Conservation (phyloP, 495 filamentous ascomycete species). For the Hypoxylon subgilvum region DNA sequence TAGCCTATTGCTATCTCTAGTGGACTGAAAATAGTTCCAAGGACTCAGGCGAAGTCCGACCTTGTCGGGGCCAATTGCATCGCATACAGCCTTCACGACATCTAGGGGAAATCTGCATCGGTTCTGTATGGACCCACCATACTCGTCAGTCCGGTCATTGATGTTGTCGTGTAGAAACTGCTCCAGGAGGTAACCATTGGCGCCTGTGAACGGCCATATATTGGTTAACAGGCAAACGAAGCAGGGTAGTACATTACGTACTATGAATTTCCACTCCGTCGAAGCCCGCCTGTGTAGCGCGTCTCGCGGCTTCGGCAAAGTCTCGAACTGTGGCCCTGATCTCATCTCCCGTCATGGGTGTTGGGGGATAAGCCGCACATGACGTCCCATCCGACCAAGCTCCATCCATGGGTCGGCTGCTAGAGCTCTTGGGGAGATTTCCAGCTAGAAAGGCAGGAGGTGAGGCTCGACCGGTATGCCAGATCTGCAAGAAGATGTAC, state of each 20-base stretch:
- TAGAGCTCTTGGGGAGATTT: constrained; percentile 46
- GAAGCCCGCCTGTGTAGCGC: constrained; percentile 69
- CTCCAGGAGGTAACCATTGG: constrained; percentile 71
- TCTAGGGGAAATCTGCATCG: constrained; percentile 63
- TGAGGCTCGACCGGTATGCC: constrained; percentile 66
- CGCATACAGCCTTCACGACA: constrained; percentile 59
- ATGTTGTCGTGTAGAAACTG: constrained; percentile 65
- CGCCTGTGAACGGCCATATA: constrained; percentile 50
- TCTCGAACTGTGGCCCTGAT: constrained; percentile 58
- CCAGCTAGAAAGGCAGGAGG: constrained; percentile 46
- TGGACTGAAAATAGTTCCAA: constrained; percentile 68
- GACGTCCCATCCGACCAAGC: constrained; percentile 32
- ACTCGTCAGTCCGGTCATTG: constrained; percentile 65
- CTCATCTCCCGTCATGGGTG: constrained; percentile 58
- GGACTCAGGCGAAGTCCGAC: constrained; percentile 66
- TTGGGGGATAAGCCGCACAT: constrained; percentile 56
- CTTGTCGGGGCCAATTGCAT: constrained; percentile 63
- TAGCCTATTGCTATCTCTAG: constrained; percentile 58
- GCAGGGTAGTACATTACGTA: constrained; percentile 66
- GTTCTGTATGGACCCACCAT: constrained; percentile 67
- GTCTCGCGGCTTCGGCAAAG: constrained; percentile 64
- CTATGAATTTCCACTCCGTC: constrained; percentile 76
- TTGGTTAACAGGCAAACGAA: constrained; percentile 62
- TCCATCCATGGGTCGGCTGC: constrained; percentile 30
- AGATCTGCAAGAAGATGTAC: constrained; percentile 69